A percentile compares a stretch with the other conserved stretches of the same genome.
Evolutionary conservation across 805 yeast genomes (phyloP).

Genomic region (Zygotorulaspora sp.): DNA sequence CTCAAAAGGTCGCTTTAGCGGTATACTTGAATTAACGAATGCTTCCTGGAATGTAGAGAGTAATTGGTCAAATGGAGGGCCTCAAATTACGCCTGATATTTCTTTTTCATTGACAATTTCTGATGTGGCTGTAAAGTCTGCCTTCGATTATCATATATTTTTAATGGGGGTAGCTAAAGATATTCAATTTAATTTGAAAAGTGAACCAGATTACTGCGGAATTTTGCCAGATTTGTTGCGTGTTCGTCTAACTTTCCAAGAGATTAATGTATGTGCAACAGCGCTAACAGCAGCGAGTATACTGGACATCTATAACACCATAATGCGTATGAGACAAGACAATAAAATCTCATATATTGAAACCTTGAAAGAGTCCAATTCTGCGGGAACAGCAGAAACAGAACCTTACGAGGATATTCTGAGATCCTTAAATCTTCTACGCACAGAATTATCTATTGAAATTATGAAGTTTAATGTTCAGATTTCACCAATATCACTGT

Average conservation of each 20-base stretch:
- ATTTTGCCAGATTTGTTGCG: conserved; percentile 56
- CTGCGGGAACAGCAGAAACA: conserved; percentile 21
- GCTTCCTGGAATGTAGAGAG: conserved; percentile 59
- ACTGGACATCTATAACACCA: conserved; percentile 68
- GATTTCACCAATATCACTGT: conserved; percentile 76
- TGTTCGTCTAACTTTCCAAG: conserved; percentile 46
- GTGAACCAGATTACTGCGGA: conserved; percentile 51
- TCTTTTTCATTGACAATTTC: conserved; percentile 55
- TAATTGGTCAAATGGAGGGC: conserved; percentile 55
- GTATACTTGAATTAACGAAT: conserved; percentile 48
- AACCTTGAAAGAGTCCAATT: conserved; percentile 58
- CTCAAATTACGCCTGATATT: conserved; percentile 60
- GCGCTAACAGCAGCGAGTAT: conserved; percentile 82
- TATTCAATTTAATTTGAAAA: conserved; percentile 55
- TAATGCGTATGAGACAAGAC: conserved; percentile 68
- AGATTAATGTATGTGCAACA: conserved; percentile 62
- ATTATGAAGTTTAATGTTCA: conserved; percentile 55
- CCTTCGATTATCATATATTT: conserved; percentile 84
- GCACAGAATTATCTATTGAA: conserved; percentile 62
- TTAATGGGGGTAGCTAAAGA: conserved; percentile 52
- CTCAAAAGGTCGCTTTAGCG: conserved; percentile 79
- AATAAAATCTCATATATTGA: conserved; percentile 69
- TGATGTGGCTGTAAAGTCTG: conserved; percentile 52
- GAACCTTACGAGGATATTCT: conserved; percentile 32
- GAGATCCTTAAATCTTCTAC: conserved; percentile 38